Evolutionary conservation across 495 filamentous ascomycete species (phyloP), one percentile per base, ranked within the genome.

Genomic region (Aspergillus coremiiformis): DNA sequence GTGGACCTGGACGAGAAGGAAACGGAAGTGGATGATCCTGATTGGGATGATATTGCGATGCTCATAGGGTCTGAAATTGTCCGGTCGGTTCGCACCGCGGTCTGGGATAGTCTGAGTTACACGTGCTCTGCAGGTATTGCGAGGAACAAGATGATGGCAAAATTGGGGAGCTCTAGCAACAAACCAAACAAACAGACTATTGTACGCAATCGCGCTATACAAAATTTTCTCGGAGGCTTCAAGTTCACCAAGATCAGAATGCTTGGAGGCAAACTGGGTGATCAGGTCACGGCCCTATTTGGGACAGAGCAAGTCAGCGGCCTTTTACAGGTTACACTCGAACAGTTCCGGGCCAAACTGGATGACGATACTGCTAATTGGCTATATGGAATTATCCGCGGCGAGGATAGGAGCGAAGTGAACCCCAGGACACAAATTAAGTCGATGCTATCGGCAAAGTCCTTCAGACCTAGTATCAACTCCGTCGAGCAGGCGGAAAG

Each of bases 391-490:
- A 84, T 85, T 17, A 84, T 96, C 39, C 83, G 94, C 0, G 93
- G 93, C 0, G 82, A 89, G 46, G 93, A 98, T 64, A 66, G 70
- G 35, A 94, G 85, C 61, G 90, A 95, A 68, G 90, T 97, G 57
- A 96, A 89, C 59, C 77, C 90, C 30, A 81, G 93, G 52, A 96
- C 90, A 11, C 86, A 90, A 59, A 95, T 96, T 65, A 96, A 97
- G 62, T 91, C 86, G 19, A 98, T 98, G 93, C 78, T 96, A n/a
- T 95, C 89, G 1, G 91, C 93, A 39, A 98, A 98, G 62, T 93
- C 90, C 0, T 98, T 98, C 57, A 79, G 90, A 5, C 93, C 93
- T 1, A 83, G 76, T 53, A 89, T 98, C 61, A 87, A 82, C 56
- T 81, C 73, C 12, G 66, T 78, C n/a, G 90, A 93, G 21, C 88